A percentile compares a stretch with the other conserved stretches of the same genome.
Conservation (phyloP, 2,329 filamentous ascomycete genomes). For the Verticillium dahliae region DNA sequence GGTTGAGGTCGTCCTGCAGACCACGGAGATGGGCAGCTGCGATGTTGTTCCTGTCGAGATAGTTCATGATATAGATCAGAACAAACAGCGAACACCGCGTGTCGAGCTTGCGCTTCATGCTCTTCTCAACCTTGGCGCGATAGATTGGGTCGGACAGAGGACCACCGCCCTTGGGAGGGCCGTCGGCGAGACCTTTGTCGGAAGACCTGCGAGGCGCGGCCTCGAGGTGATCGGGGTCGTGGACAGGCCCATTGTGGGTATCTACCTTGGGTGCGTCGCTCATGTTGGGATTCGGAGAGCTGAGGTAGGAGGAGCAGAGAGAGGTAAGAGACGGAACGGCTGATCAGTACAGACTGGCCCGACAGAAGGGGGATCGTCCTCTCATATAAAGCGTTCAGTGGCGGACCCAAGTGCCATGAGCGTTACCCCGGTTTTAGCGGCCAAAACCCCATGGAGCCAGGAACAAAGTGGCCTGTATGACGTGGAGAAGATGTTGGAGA, state of each 20-base stretch:
- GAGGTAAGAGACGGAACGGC: neutral
- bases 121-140: conserved; percentile 52
- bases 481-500: neutral
- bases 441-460: neutral
- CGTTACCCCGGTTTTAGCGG: neutral
- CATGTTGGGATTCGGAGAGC: conserved; percentile 2
- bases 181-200: neutral
- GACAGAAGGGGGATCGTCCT: neutral
- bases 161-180: neutral
- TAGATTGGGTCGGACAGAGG: conserved; percentile 33
- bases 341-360: neutral
- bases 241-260: neutral
- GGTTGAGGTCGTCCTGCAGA: conserved; percentile 51
- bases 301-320: conserved; percentile 8
- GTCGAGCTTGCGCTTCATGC: conserved; percentile 65
- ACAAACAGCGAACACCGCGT: conserved; percentile 61
- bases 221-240: conserved; percentile 1
- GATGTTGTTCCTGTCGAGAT: conserved; percentile 63
- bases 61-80: conserved; percentile 69
- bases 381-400: neutral
- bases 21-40: conserved; percentile 60
- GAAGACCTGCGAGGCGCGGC: neutral
- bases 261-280: conserved; percentile 1
- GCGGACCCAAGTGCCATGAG: neutral
- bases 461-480: neutral